Evolutionary conservation across 1,139 yeast genomes (phyloP).

Genomic region (Komagataea norvegica): DNA sequence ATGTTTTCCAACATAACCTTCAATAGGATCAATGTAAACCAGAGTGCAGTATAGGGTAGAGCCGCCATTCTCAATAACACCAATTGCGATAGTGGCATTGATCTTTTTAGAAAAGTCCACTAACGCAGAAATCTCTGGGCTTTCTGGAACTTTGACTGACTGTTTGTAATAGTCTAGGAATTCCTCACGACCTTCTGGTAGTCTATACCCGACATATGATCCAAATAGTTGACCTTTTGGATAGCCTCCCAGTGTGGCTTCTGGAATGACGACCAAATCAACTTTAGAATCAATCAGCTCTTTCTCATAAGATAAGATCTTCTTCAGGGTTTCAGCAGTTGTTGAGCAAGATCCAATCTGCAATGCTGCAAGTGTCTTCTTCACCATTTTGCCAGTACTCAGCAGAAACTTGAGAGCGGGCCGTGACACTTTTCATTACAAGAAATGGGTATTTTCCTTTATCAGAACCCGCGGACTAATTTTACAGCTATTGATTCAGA

Average conservation of each 20-base stretch:
- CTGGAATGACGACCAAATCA: conserved; percentile 37
- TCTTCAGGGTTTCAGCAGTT: conserved; percentile 31
- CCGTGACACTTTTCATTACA: no score
- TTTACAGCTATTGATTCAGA: no score
- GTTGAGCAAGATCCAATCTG: conserved; percentile 36
- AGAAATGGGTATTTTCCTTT: no score
- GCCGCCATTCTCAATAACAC: conserved; percentile 36
- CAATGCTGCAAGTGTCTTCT: conserved; percentile 33
- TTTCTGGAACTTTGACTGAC: conserved; percentile 30
- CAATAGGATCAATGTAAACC: conserved; percentile 32
- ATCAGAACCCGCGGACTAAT: no score
- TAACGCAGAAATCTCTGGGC: conserved; percentile 29
- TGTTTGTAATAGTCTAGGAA: conserved; percentile 31
- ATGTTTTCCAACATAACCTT: conserved; percentile 36
- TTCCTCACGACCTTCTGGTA: conserved; percentile 35
- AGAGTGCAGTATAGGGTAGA: conserved; percentile 35
- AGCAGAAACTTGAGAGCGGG: no score
- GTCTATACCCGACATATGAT: conserved; percentile 35
- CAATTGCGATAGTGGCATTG: conserved; percentile 29
- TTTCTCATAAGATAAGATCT: conserved; percentile 34
- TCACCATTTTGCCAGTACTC: no score
- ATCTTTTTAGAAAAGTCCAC: conserved; percentile 28
- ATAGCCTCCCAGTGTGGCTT: conserved; percentile 39
- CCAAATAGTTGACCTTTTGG: conserved; percentile 39
- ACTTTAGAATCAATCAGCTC: conserved; percentile 29